phyloP scores from a whole-genome alignment of 2,329 filamentous ascomycete genomes.

The Leptographium galeiforme region DNA sequence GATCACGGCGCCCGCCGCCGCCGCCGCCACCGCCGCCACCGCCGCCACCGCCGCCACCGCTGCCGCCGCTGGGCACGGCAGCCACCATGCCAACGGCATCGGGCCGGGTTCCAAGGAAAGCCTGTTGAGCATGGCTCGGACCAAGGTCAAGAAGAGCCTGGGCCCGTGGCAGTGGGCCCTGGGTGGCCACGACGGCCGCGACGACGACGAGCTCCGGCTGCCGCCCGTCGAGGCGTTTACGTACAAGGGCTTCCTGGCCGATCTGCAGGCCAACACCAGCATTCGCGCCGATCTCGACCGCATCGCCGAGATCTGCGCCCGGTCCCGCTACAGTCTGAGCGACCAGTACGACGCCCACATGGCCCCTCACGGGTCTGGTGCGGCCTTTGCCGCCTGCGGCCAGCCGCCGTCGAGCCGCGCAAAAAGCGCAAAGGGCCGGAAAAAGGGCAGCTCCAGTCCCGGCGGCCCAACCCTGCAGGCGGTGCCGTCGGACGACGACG shows the following conservation, averaged over 20 bases:
- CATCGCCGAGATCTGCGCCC: conserved; percentile 54
- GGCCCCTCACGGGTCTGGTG: conserved; percentile 45
- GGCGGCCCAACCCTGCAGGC: conserved; percentile 43
- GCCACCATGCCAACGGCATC: conserved; percentile 5
- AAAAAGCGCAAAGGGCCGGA: conserved; percentile 3
- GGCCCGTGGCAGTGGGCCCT: conserved; percentile 17
- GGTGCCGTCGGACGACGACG: conserved; percentile 43
- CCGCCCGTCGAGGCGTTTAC: conserved; percentile 51
- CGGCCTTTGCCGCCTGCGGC: conserved; percentile 25
- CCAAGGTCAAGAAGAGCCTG: conserved; percentile 26
- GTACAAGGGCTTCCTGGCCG: conserved; percentile 47
- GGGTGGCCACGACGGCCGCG: conserved; percentile 10
- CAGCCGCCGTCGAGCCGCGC: neutral
- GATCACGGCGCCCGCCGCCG: too few relatives aligned
- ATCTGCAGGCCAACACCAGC: conserved; percentile 24
- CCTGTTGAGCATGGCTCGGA: conserved; percentile 26
- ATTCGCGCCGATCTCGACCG: conserved; percentile 47
- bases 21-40: conserved; percentile 5
- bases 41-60: conserved; percentile 12
- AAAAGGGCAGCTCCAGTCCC: conserved; percentile 14
- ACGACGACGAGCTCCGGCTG: conserved; percentile 26
- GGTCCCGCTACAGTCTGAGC: conserved; percentile 50
- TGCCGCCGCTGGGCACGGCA: conserved; percentile 2
- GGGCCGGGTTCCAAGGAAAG: conserved; percentile 4
- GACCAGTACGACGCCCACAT: conserved; percentile 56